Base-by-base conservation (phyloP, 768 basidiomycete species). In the Tricholoma bakamatsutake region DNA sequence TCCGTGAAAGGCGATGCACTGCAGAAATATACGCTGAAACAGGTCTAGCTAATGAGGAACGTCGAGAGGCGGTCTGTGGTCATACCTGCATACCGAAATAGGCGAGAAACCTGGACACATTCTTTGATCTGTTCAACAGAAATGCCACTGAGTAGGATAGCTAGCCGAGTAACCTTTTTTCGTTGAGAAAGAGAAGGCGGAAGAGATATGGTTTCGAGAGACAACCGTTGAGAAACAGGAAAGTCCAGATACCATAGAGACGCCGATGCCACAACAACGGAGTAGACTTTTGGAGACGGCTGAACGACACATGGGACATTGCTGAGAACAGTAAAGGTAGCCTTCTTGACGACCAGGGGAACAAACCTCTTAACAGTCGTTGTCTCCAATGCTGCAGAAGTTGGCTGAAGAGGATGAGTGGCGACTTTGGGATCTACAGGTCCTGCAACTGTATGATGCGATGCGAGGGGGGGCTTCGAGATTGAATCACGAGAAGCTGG, bases 11-110 rank as follows among this genome's bases (percentile, higher is more conserved):
- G 34, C 78, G 76, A 52, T 76, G 67, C 11, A 65, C 62, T 0
- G 88, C 87, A 10, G 87, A 83, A 4, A 87, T 72, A 67, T 85
- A 85, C 5, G 81, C 88, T 90, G 56, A 17, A 40, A 46, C 7
- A 11, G 31, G 30, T 28, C 27, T n/a, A 24, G 27, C 42, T 51
- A 52, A 47, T 56, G 30, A 62, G 21, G 30, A 56, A 39, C 49
- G 54, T 10, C 3, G 10, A 43, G 18, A 18, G 17, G 21, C 2
- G 21, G 21, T 55, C 52, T 56, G 27, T 59, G 56, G 40, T 31
- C 67, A 60, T 62, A 83, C 85, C 81, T 69, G 85, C 82, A 66
- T 86, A 85, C 49, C 85, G 78, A 62, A 88, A 77, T 35, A 77
- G 73, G 52, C 78, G 78, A 11, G 84, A 88, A 12, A 84, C 84